Evolutionary conservation across 768 basidiomycete species (phyloP), one percentile per base, ranked within the genome.

Genomic region (Suillus variegatus): DNA sequence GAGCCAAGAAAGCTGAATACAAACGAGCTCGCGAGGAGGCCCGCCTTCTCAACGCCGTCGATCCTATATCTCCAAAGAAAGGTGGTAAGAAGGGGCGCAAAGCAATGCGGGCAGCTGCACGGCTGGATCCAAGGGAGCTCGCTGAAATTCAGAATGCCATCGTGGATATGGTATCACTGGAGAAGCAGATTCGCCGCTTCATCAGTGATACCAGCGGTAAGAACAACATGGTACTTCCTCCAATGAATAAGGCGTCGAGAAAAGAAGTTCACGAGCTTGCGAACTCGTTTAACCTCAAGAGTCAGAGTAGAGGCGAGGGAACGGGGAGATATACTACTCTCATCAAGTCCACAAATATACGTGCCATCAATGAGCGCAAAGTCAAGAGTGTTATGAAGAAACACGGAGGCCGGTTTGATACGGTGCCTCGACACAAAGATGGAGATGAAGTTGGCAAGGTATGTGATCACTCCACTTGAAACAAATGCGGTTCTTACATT

Each of bases 401-500:
- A 66, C 71, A 70, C 36, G 76, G 77, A 20, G 76, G 78, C 38
- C 74, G 71, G 40, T 74, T 74, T 66, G 69, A 70, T 25, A 67
- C 35, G 47, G 71, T 82, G 64, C 84, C 86, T 22, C 80, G 79
- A 64, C 91, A 91, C 62, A 82, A 79, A 56, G 95, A 97, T 41
- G 95, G 95, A 35, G 94, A 96, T 60, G 88, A 89, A 68, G 94
- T 97, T 55, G 95, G 95, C 18, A 90, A 90, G 82, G 88, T 86
- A 60, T 32, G 84, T 68, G 0, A 73, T 51, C 35, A 18, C 25
- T 20, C 18, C 4, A 9, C 10, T 38, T 41, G 16, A 58, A 9
- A 25, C 10, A 20, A 20, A 22, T 12, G 35, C 12, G 28, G 49
- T 22, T 51, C n/a, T 55, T 52, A 51, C 41, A 13, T 63, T 55